Percentiles rank a stretch among this genome's conserved stretches.
These are phyloP conservation scores for Crotalaria pallida DNA, from an alignment of 306 rosid genomes.

Conservation along the genomic window DNA sequence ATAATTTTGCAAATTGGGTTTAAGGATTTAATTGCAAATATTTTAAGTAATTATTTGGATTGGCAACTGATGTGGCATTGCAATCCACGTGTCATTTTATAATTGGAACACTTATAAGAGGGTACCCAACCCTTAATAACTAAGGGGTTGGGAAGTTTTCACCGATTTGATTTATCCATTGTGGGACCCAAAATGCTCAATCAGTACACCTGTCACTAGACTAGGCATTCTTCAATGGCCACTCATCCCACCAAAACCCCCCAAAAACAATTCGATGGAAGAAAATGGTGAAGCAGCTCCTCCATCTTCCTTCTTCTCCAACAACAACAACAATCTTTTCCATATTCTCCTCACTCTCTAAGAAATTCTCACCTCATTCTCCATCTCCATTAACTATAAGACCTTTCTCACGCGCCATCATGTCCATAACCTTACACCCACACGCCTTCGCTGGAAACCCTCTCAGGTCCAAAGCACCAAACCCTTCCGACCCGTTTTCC, in stretches of 20 bases:
- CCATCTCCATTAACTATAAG: background rate
- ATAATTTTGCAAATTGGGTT: too few relatives aligned
- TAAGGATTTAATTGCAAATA: too few relatives aligned
- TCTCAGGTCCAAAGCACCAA: constrained; percentile 45
- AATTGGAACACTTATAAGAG: too few relatives aligned
- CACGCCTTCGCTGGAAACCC: constrained; percentile 81
- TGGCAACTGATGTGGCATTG: too few relatives aligned
- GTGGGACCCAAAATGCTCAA: background rate
- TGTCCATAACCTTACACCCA: constrained; percentile 48
- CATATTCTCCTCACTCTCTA: constrained; percentile 27
- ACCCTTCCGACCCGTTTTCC: constrained; percentile 40
- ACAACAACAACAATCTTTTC: constrained; percentile 3
- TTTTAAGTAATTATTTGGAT: too few relatives aligned
- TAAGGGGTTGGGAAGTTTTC: too few relatives aligned
- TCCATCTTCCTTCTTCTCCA: constrained; percentile 20
- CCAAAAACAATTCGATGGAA: constrained; percentile 4
- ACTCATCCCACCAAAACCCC: background rate
- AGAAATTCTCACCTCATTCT: background rate
- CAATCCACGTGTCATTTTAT: too few relatives aligned
- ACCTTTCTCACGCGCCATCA: constrained; percentile 33
- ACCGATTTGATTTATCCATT: too few relatives aligned
- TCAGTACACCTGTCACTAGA: constrained; percentile 13
- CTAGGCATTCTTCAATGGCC: background rate
- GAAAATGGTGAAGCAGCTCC: constrained; percentile 32
- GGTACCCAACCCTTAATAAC: too few relatives aligned